Conservation (phyloP, 106 monocot species). For the Dendrobium chrysotoxum region DNA sequence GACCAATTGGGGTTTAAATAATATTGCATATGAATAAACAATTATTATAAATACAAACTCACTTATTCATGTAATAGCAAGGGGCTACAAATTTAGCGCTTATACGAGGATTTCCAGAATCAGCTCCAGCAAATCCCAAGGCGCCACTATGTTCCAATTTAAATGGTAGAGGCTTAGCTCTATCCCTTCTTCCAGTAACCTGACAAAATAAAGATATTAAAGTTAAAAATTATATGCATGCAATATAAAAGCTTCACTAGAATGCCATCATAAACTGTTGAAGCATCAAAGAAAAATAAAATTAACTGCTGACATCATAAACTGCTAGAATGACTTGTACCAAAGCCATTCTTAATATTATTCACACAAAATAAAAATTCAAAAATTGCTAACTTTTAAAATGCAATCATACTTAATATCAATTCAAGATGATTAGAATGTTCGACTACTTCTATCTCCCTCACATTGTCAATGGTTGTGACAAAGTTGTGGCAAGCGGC, state of each 20-base stretch:
- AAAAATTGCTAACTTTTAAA: not conserved
- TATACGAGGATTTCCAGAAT: slow-evolving; percentile 76
- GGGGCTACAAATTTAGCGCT: slow-evolving; percentile 85
- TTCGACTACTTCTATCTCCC: no score
- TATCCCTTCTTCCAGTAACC: slow-evolving; percentile 98
- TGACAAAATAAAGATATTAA: slow-evolving; percentile 13
- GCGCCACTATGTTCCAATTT: slow-evolving; percentile 77
- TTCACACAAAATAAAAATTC: not conserved
- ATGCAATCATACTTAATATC: not conserved
- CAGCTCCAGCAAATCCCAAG: slow-evolving; percentile 71
- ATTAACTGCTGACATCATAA: not conserved
- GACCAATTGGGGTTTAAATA: not conserved
- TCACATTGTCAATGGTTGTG: no score
- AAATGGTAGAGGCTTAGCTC: slow-evolving; percentile 88
- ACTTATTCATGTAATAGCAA: slow-evolving; percentile 88
- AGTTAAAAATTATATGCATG: not conserved
- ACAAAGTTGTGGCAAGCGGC: no score
- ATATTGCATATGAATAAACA: not conserved
- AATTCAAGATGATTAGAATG: no score
- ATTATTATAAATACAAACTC: slow-evolving; percentile 13
- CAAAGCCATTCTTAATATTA: not conserved
- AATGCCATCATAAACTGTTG: not conserved
- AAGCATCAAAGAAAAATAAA: not conserved
- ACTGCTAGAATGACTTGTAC: not conserved
- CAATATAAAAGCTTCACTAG: not conserved